phyloP scores from a whole-genome alignment of 2,329 filamentous ascomycete genomes.

The Fusarium floridanum region DNA sequence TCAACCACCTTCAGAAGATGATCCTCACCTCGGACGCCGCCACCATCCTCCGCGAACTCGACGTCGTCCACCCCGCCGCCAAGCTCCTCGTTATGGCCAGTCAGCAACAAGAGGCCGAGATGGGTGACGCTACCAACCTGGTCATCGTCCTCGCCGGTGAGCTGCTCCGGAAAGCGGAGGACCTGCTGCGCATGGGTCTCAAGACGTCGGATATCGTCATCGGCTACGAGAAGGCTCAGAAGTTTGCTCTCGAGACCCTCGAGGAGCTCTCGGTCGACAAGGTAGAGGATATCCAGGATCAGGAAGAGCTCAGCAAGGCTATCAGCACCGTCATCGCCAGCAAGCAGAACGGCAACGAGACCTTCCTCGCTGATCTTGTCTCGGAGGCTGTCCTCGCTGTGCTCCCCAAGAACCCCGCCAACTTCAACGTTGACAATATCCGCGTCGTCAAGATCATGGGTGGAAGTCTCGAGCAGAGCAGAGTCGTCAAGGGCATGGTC shows the following conservation, averaged over 20 bases:
- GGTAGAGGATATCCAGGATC: slow-evolving; percentile 84
- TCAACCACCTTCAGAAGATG: slow-evolving; percentile 99
- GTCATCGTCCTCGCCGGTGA: slow-evolving; percentile 97
- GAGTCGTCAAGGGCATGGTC: slow-evolving; percentile 97
- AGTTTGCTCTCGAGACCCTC: slow-evolving; percentile 85
- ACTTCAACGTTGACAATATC: slow-evolving; percentile 99
- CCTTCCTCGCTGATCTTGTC: slow-evolving; percentile 86
- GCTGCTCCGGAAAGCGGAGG: slow-evolving; percentile 95
- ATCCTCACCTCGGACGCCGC: slow-evolving; percentile 98
- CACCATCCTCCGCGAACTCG: slow-evolving; percentile 96
- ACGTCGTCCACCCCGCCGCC: slow-evolving; percentile 97
- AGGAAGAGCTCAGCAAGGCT: slow-evolving; percentile 91
- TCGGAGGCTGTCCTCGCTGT: slow-evolving; percentile 88
- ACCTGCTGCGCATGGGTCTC: slow-evolving; percentile 93
- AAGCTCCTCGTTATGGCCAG: slow-evolving; percentile 99
- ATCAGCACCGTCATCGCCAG: slow-evolving; percentile 95
- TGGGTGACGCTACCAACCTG: slow-evolving; percentile 98
- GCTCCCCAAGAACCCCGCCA: slow-evolving; percentile 91
- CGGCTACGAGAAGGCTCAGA: slow-evolving; percentile 95
- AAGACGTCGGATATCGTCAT: slow-evolving; percentile 98
- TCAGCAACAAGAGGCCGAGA: slow-evolving; percentile 98
- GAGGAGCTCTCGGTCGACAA: slow-evolving; percentile 93
- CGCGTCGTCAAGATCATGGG: slow-evolving; percentile 99
- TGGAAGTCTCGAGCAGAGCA: slow-evolving; percentile 92
- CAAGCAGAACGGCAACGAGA: slow-evolving; percentile 96